Base-by-base conservation (phyloP, 805 yeast species). In the Yarrowia yakushimensis region DNA sequence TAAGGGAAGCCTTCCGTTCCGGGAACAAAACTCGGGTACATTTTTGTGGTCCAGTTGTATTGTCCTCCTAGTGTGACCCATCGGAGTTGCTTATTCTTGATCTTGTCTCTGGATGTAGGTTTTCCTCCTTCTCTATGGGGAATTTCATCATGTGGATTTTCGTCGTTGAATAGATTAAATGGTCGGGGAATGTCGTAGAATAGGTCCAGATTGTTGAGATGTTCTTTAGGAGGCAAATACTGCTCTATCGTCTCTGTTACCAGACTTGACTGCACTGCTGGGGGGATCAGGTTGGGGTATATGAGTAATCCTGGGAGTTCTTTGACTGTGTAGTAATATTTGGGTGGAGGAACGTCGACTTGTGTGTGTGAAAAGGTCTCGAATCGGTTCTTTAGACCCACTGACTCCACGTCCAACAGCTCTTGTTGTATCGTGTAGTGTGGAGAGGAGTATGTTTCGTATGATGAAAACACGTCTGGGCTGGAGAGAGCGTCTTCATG, bases 61-160 rank as follows among this genome's bases (percentile, higher is more conserved):
- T 78, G 81, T 11, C 81, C 81, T 3, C 81, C 81, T 9, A 78
- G 72, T 0, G 81, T 78, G 28, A 77, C 74, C 81, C 81, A 78
- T n/a, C 81, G 71, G n/a, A 78, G 69, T 57, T 73, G 71, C 34
- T 67, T 68, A 15, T 59, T 54, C 12, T 71, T 64, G 22, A 72
- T 62, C 37, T 63, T 64, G 9, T 54, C 62, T 27, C 50, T 41
- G 1, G 65, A 59, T 6, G 69, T 62, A 1, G 67, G 65, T 27
- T 66, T 68, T 22, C 43, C 48, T n/a, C 65, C 46, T 15, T 55
- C 62, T 46, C 65, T 42, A 31, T 65, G 43, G 48, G 54, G 59
- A 33, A 61, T 42, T 25, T 42, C 13, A 6, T 13, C 28, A 37
- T 48, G 55, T 10, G 27, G 22, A 20, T n/a, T 20, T 4, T 41